Conservation (phyloP, 768 basidiomycete species). For the Rhodotorula babjevae region DNA sequence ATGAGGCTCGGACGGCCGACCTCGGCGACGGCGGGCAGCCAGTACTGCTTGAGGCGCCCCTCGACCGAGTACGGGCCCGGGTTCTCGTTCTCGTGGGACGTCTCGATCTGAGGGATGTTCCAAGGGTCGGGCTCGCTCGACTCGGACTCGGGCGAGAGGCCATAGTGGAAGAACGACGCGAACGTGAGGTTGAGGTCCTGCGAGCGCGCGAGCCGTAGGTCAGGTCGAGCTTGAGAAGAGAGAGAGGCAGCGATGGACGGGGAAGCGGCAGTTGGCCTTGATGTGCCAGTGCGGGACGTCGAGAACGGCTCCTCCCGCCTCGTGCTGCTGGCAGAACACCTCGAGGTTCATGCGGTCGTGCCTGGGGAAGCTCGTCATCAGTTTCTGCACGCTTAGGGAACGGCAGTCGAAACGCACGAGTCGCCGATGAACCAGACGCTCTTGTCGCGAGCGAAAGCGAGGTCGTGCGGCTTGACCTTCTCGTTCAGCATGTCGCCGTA, state of each 20-base stretch:
- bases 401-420: background rate
- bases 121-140: background rate
- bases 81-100: background rate
- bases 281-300: slow-evolving; percentile 6
- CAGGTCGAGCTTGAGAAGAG: too few relatives aligned
- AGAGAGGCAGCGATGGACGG: background rate
- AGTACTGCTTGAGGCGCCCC: background rate
- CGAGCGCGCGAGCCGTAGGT: background rate
- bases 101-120: slow-evolving; percentile 2
- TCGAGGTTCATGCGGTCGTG: slow-evolving; percentile 15
- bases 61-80: background rate
- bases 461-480: background rate
- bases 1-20: background rate
- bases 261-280: slow-evolving; percentile 13
- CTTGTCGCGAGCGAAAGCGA: background rate
- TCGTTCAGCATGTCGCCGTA: slow-evolving; percentile 4
- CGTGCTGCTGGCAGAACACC: background rate
- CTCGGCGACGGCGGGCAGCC: background rate
- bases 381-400: too few relatives aligned
- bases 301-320: background rate
- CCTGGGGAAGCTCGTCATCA: background rate
- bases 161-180: slow-evolving; percentile 12
- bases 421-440: slow-evolving; percentile 4
- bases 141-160: slow-evolving; percentile 7
- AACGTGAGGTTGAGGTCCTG: slow-evolving; percentile 9